A percentile compares a stretch with the other conserved stretches of the same genome.
Evolutionary conservation across 2,329 filamentous ascomycete species (phyloP).

Genomic region (Colletotrichum sp.): DNA sequence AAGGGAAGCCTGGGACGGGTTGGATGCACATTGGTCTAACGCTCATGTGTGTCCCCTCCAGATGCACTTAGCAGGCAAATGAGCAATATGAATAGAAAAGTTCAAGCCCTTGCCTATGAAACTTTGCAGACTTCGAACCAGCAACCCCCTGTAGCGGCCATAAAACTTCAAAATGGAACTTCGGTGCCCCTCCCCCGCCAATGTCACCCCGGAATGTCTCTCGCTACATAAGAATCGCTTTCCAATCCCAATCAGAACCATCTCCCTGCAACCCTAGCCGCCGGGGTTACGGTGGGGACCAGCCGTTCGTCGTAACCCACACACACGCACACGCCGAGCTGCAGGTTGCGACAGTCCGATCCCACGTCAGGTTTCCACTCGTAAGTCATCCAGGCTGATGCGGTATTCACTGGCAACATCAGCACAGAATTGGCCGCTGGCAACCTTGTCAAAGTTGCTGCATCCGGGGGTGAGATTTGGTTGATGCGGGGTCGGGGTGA

Average conservation of each 20-base stretch:
- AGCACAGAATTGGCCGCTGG: conserved; percentile 3
- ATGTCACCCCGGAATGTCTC: neutral
- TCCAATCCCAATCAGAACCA: neutral
- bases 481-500: neutral
- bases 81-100: neutral
- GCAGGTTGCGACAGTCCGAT: neutral
- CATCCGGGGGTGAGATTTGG: conserved; percentile 4
- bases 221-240: neutral
- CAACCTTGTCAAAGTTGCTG: conserved; percentile 19
- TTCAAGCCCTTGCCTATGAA: neutral
- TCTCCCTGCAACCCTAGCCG: neutral
- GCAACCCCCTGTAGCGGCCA: neutral
- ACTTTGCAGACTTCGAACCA: neutral
- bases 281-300: rapidly evolving
- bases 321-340: neutral
- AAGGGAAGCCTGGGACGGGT: neutral
- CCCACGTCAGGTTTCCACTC: conserved; percentile 1
- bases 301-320: neutral
- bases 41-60: neutral
- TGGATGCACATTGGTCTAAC: neutral
- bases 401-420: neutral
- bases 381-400: neutral
- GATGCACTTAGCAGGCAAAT: neutral
- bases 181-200: neutral
- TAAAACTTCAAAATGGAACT: neutral